These are phyloP conservation scores for Excoecaria agallocha DNA, from an alignment of 345 rosid species.

Conservation along the genomic window DNA sequence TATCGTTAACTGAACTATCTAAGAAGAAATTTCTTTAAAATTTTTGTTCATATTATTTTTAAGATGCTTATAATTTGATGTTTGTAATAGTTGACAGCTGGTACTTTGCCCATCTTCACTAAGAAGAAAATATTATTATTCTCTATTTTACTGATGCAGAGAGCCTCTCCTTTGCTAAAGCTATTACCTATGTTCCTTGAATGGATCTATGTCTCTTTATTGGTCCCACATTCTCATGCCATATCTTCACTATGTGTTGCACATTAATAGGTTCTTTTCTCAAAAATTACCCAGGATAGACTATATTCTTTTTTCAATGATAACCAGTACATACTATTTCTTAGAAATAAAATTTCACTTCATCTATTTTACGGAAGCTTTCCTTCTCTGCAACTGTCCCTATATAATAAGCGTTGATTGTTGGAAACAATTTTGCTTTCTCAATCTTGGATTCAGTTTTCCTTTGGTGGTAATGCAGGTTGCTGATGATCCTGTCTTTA, in stretches of 20 bases:
- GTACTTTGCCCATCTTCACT: not conserved
- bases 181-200: not conserved
- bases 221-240: not conserved
- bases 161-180: not conserved
- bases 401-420: not conserved
- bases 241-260: not conserved
- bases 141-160: not conserved
- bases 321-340: not conserved
- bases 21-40: not conserved
- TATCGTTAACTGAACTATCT: not conserved
- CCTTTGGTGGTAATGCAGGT: slow-evolving; percentile 49
- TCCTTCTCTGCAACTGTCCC: not conserved
- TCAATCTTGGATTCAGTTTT: slow-evolving; percentile 1
- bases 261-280: not conserved
- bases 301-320: not conserved
- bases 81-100: not conserved
- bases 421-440: not conserved
- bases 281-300: not conserved
- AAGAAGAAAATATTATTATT: not conserved
- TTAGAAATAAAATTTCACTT: not conserved
- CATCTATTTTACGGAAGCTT: not conserved
- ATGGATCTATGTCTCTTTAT: not conserved
- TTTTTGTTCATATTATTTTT: not conserved
- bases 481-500: slow-evolving; percentile 68
- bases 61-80: not conserved